Conservation (phyloP, 805 yeast species). For the Sporopachydermia quercuum region DNA sequence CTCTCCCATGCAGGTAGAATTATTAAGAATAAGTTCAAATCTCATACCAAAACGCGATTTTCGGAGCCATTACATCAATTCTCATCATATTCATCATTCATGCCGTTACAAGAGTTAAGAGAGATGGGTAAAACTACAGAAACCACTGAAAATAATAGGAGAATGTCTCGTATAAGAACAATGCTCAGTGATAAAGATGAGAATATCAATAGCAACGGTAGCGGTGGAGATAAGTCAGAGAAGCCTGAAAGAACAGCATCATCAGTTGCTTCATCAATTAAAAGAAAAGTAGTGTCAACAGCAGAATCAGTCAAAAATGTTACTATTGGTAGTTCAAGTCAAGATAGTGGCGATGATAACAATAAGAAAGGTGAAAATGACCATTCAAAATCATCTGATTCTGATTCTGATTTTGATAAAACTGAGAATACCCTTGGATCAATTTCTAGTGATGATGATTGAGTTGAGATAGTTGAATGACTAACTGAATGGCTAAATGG, state of each 20-base stretch:
- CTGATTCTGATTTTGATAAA: no score
- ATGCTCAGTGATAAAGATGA: background rate
- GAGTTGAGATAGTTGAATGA: no score
- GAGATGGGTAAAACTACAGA: background rate
- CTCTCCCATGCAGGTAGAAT: constrained; percentile 62
- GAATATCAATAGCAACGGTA: no score
- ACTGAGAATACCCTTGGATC: no score
- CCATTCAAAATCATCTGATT: no score
- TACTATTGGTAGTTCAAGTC: no score
- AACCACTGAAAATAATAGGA: background rate
- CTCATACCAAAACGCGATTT: constrained; percentile 17
- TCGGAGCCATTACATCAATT: constrained; percentile 16
- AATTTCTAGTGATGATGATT: no score
- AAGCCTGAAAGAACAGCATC: background rate
- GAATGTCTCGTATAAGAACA: background rate
- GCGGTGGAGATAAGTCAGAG: no score
- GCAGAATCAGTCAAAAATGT: background rate
- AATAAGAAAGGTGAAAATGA: no score
- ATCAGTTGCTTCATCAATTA: background rate
- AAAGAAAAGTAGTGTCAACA: background rate
- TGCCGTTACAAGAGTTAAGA: constrained; percentile 9
- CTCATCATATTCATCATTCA: constrained; percentile 20
- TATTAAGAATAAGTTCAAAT: constrained; percentile 56
- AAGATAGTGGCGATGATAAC: no score
- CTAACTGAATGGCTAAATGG: no score